Base-by-base conservation (phyloP, 805 yeast genomes). In the Kurtzmaniella cleridarum region DNA sequence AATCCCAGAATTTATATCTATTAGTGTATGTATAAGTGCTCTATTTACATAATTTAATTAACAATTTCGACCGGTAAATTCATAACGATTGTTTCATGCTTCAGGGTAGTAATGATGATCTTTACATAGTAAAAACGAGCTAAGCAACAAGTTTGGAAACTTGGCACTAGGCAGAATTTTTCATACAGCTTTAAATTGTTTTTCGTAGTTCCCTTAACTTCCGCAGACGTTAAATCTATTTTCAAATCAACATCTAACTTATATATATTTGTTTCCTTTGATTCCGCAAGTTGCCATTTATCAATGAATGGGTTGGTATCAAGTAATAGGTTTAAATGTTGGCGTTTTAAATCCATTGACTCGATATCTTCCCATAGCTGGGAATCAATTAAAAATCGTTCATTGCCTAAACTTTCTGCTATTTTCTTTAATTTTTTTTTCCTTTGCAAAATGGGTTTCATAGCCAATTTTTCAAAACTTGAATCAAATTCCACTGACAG, bases 91-190 rank as follows among this genome's bases (percentile, higher is more conserved):
- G 32, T 33, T 9, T 54, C 55, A 23, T 50, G 50, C 39, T 55
- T 55, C 12, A 52, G 44, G 12, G 61, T 38, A 12, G 35, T 36
- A 12, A 61, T 17, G 27, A 39, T 29, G 3, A 59, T 36, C 35
- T 51, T 53, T 7, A 64, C 34, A 38, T 61, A 62, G 45, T 66
- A 66, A 31, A 61, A 35, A 28, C 72, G 45, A 1, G 57, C 52
- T 41, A 61, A 32, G 33, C 48, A 45, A 41, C 72, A 66, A 17
- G 57, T 51, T 42, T 66, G 72, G 47, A 66, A 66, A 37, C 57
- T 54, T 11, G 72, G 71, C 15, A 63, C 65, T 28, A 66, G 47
- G 32, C 54, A 51, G 38, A 56, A 62, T 15, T 44, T 37, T 34
- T 64, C 62, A 24, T 43, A 59, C 3, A 48, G 43, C 31, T 40